Evolutionary conservation across 331 rosid species (phyloP), one percentile per base, ranked within the genome.

Genomic region (Arachis monticola): DNA sequence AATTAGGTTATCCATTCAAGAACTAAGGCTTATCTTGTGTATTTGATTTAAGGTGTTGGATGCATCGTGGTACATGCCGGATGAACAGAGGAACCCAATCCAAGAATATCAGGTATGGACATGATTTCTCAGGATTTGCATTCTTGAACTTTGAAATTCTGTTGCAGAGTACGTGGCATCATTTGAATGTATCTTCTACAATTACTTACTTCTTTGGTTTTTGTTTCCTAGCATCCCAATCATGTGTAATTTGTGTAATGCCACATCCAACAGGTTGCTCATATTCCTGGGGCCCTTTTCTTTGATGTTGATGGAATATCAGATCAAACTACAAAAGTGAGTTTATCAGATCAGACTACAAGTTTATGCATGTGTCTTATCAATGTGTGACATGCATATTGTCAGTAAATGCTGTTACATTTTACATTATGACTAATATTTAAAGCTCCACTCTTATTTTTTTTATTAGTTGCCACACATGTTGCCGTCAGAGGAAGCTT

Each of bases 41-140:
- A 41, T 64, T 80, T 59, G 51, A 32, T 64, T 74, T 80, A 95
- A 95, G 99, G 93, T 95, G 46, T 64, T 95, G 85, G 99, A 95
- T 86, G 97, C 99, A 30, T 95, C 99, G 5, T 95, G 99, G 99
- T 95, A 95, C 90, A 92, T 95, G 97, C 99, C 99, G 2, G 93
- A 88, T 81, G 99, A 95, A 82, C 97, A 88, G 82, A 83, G 99
- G 80, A 92, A 92, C 77, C 98, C 99, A 27, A 81, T 90, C 81
- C 98, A 95, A 84, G 99, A 95, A 75, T 95, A 92, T 83, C 99
- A 90, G 98, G 99, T 95, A 70, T 14, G 57, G 17, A 30, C 51
- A 53, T 78, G 47, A 74, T 73, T 72, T 61, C 3, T 27, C 56
- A 22, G 69, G 58, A 35, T 55, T 55, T 10, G 1, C 58, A 79